These are phyloP conservation scores for Verruconis gallopava DNA, from an alignment of 2,329 filamentous ascomycete species.

Conservation along the genomic window DNA sequence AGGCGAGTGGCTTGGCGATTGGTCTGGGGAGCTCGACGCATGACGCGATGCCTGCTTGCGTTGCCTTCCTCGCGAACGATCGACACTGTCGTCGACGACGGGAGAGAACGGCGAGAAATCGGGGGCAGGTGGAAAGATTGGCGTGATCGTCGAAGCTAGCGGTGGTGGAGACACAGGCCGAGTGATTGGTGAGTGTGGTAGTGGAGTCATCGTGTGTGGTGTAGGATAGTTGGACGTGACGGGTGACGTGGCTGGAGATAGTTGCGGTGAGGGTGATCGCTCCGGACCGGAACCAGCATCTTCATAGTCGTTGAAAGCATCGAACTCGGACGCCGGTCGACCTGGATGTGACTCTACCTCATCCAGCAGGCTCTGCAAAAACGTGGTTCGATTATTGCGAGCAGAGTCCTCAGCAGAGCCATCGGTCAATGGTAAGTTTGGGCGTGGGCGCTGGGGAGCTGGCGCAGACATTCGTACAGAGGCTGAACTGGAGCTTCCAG, in stretches of 20 bases:
- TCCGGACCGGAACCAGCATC: conserved; percentile 24
- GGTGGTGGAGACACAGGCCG: conserved; percentile 55
- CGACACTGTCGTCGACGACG: conserved; percentile 19
- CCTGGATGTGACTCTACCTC: conserved; percentile 54
- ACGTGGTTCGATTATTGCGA: conserved; percentile 48
- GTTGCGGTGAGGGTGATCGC: conserved; percentile 34
- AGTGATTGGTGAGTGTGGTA: conserved; percentile 43
- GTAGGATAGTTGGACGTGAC: conserved; percentile 51
- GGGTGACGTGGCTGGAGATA: conserved; percentile 56
- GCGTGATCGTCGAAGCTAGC: conserved; percentile 59
- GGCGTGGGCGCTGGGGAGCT: conserved; percentile 17
- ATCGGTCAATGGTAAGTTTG: conserved; percentile 14
- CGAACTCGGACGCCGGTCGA: conserved; percentile 23
- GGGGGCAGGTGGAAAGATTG: conserved; percentile 54
- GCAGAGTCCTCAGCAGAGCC: conserved; percentile 15
- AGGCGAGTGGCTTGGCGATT: conserved; percentile 39
- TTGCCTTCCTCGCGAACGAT: conserved; percentile 31
- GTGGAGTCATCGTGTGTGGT: conserved; percentile 56
- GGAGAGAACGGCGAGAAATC: conserved; percentile 58
- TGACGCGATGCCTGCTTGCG: conserved; percentile 17
- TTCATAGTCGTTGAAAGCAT: conserved; percentile 29
- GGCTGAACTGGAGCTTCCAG: conserved; percentile 21
- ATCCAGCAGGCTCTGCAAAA: conserved; percentile 73
- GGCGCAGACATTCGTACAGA: conserved; percentile 16
- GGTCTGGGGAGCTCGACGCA: conserved; percentile 25